A percentile compares a stretch with the other conserved stretches of the same genome.
These are phyloP conservation scores for Lactarius tabidus DNA, from an alignment of 768 basidiomycete genomes.

Conservation along the genomic window DNA sequence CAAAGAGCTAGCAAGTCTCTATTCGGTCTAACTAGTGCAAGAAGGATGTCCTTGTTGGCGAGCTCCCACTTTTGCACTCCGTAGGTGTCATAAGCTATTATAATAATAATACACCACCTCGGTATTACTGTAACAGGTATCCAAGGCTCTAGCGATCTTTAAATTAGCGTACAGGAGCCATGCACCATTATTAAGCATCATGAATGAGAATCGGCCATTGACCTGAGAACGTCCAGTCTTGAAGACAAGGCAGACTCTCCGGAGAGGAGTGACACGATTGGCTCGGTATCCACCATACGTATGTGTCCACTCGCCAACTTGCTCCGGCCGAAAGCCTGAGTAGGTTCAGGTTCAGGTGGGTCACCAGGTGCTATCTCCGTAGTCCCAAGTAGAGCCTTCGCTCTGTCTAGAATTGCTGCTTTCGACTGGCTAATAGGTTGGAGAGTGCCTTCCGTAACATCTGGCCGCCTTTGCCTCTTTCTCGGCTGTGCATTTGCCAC, in stretches of 20 bases:
- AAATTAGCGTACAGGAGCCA: neutral
- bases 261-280: neutral
- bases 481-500: constrained; percentile 19
- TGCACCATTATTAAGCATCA: neutral
- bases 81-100: neutral
- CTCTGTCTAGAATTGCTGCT: constrained; percentile 24
- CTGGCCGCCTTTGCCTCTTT: constrained; percentile 14
- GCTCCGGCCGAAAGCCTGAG: constrained; percentile 30
- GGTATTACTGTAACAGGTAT: neutral
- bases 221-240: constrained; percentile 18
- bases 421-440: constrained; percentile 21
- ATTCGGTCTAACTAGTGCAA: neutral
- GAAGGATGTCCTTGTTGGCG: neutral
- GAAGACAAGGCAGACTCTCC: constrained; percentile 14
- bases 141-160: neutral
- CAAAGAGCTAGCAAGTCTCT: neutral
- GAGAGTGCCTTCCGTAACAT: constrained; percentile 7
- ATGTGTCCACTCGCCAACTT: constrained; percentile 18
- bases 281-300: neutral
- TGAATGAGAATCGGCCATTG: constrained; percentile 7
- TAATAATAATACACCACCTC: neutral
- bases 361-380: neutral
- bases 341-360: constrained; percentile 16
- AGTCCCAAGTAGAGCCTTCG: constrained; percentile 22
- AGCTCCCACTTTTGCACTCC: neutral